A percentile compares a stretch with the other conserved stretches of the same genome.
Evolutionary conservation across 2,329 filamentous ascomycete species (phyloP).

Genomic region (Aspergillus phoenicis): DNA sequence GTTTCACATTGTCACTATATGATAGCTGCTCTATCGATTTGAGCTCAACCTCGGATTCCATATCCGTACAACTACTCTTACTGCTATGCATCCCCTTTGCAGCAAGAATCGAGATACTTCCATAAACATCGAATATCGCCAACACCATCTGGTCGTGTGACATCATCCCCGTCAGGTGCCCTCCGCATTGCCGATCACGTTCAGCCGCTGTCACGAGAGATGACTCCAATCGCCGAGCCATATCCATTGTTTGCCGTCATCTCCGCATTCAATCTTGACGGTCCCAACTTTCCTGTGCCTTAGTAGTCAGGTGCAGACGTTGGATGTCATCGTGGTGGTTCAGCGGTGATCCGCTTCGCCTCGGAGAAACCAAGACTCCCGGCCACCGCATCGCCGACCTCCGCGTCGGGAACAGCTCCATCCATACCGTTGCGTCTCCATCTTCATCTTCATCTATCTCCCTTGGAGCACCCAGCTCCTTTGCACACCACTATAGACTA

Average conservation of each 20-base stretch:
- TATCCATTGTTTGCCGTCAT: not conserved
- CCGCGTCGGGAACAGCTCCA: conserved; percentile 19
- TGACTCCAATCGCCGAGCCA: not conserved
- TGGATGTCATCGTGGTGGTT: not conserved
- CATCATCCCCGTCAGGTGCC: conserved; percentile 27
- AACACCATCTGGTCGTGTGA: conserved; percentile 22
- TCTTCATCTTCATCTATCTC: not conserved
- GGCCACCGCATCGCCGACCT: conserved; percentile 24
- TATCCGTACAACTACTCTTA: too few species aligned
- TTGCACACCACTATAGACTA: not conserved
- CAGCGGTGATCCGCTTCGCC: not conserved
- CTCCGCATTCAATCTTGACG: not conserved
- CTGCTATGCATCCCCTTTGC: too few species aligned
- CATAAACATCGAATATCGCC: too few species aligned
- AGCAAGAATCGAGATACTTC: too few species aligned
- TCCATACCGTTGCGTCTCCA: conserved; percentile 8
- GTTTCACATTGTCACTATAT: too few species aligned
- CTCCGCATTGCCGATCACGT: conserved; percentile 2
- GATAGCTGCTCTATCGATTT: too few species aligned
- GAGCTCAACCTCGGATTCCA: too few species aligned
- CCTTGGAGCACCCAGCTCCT: not conserved
- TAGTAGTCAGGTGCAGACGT: not conserved
- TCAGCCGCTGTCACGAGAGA: conserved; percentile 1
- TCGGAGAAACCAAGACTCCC: conserved; percentile 33
- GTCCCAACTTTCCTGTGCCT: not conserved